Conservation (phyloP, 2,329 filamentous ascomycete species). For the Ceratocystis diversiconidia region DNA sequence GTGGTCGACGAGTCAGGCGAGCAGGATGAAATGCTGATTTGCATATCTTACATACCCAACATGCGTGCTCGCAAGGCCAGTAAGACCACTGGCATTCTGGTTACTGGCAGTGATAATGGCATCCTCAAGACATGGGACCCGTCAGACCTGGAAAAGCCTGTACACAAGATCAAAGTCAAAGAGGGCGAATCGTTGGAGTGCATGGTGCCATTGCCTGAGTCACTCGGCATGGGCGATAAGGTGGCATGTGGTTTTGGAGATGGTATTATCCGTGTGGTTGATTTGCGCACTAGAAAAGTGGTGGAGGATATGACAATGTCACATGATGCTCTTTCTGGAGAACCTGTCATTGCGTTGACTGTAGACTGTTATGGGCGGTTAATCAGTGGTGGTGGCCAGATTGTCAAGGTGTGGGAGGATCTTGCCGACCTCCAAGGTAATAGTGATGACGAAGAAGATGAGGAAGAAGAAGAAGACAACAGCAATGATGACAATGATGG, state of each 20-base stretch:
- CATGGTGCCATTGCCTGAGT: slow-evolving; percentile 11
- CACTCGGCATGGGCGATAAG: slow-evolving; percentile 48
- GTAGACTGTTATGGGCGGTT: slow-evolving; percentile 79
- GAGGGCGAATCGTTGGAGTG: slow-evolving; percentile 56
- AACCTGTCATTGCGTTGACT: slow-evolving; percentile 53
- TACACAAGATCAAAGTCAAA: slow-evolving; percentile 17
- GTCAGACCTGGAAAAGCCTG: slow-evolving; percentile 60
- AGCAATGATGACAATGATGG: slow-evolving; percentile 30
- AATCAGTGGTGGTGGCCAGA: slow-evolving; percentile 75
- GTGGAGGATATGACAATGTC: slow-evolving; percentile 43
- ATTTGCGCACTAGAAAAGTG: slow-evolving; percentile 42
- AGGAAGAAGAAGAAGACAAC: slow-evolving; percentile 30
- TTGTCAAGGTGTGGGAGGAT: slow-evolving; percentile 89
- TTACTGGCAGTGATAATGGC: slow-evolving; percentile 62
- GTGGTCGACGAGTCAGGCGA: slow-evolving; percentile 83
- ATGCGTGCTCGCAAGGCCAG: slow-evolving; percentile 49
- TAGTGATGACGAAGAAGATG: slow-evolving; percentile 34
- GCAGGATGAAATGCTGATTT: slow-evolving; percentile 86
- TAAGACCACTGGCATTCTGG: slow-evolving; percentile 57
- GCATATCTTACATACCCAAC: slow-evolving; percentile 62
- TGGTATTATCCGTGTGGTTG: slow-evolving; percentile 62
- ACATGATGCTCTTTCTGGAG: slow-evolving; percentile 74
- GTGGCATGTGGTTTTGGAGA: slow-evolving; percentile 72
- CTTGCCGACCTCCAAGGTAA: slow-evolving; percentile 39
- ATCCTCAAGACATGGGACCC: slow-evolving; percentile 88